Evolutionary conservation across 352 stramenopile genomes (phyloP).

Genomic region (Aphanomyces invadans): DNA sequence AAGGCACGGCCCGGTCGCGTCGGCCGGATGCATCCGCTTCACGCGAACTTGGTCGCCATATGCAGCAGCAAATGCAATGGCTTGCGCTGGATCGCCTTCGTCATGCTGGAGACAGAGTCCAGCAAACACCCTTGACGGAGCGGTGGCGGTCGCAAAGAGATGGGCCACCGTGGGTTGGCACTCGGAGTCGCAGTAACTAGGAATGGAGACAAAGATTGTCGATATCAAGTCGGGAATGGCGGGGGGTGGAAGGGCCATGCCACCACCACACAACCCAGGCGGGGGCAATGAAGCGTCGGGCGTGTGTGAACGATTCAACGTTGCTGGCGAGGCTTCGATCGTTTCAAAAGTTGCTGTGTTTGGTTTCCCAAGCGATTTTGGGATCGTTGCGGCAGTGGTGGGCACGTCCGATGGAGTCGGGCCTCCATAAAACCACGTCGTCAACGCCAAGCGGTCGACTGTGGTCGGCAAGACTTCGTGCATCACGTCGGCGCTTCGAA

Average conservation of each 20-base stretch:
- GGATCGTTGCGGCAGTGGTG: neutral
- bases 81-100: constrained; percentile 30
- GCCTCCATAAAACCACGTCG: constrained; percentile 90
- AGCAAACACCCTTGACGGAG: constrained; percentile 64
- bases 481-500: constrained; percentile 85
- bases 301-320: no score
- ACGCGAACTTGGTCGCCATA: constrained; percentile 43
- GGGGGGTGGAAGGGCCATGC: neutral
- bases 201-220: constrained; percentile 92
- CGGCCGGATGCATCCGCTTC: constrained; percentile 47
- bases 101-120: constrained; percentile 86
- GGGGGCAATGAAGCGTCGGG: no score
- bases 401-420: no score
- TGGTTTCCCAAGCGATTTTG: neutral
- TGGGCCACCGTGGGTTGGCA: constrained; percentile 77
- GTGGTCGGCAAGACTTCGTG: constrained; percentile 84
- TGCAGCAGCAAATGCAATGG: constrained; percentile 32
- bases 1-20: constrained; percentile 87
- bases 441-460: constrained; percentile 84
- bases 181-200: constrained; percentile 90
- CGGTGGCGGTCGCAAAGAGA: constrained; percentile 46
- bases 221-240: constrained; percentile 18
- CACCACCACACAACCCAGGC: no score
- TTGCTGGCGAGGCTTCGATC: neutral
- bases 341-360: neutral